Percentiles rank a stretch among this genome's conserved stretches.
Evolutionary conservation across 768 basidiomycete species (phyloP).

Genomic region (Collybia sordida): DNA sequence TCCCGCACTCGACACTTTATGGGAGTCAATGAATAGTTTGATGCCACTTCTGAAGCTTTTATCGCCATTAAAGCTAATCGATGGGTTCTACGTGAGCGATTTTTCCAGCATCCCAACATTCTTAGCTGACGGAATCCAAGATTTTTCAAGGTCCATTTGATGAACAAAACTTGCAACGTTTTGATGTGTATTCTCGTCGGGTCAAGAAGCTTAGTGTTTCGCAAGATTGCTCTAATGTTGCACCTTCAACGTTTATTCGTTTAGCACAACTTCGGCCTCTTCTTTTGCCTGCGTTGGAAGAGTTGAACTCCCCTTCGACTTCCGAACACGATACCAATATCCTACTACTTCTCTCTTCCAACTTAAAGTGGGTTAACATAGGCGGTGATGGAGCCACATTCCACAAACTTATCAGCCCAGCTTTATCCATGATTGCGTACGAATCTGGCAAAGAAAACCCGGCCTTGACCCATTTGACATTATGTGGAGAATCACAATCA

Average conservation of each 20-base stretch:
- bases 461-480: background rate
- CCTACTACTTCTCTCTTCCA: slow-evolving; percentile 4
- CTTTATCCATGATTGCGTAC: background rate
- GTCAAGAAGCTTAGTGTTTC: background rate
- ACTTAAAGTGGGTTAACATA: background rate
- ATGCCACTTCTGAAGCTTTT: slow-evolving; percentile 9
- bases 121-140: background rate
- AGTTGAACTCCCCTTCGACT: background rate
- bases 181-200: background rate
- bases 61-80: slow-evolving; percentile 1
- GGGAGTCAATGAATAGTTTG: slow-evolving; percentile 4
- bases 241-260: background rate
- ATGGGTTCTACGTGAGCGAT: slow-evolving; percentile 4
- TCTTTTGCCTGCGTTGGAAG: slow-evolving; percentile 2
- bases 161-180: slow-evolving; percentile 1
- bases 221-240: background rate
- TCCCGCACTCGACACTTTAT: slow-evolving; percentile 6
- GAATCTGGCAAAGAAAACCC: background rate
- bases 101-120: background rate
- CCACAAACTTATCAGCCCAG: background rate
- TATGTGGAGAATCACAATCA: background rate
- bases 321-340: background rate
- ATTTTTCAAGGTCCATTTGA: slow-evolving; percentile 2
- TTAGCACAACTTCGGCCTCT: background rate
- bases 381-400: background rate